These are phyloP conservation scores for Fusarium buxicola DNA, from an alignment of 2,329 filamentous ascomycete species.

Conservation along the genomic window DNA sequence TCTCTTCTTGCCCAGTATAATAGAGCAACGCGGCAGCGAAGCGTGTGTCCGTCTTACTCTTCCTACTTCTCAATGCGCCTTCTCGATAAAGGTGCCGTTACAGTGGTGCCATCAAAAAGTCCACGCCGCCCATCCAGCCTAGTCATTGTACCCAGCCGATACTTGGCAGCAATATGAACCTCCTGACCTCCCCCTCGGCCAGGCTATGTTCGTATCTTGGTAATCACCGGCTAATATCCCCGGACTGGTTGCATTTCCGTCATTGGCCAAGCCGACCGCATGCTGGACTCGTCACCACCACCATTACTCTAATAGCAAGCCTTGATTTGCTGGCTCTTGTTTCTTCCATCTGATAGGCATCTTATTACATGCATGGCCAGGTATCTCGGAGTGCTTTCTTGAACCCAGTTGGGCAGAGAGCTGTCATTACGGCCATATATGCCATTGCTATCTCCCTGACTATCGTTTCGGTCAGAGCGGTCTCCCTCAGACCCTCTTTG, in stretches of 20 bases:
- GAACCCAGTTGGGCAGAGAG: too few species aligned
- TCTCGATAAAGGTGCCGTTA: not conserved
- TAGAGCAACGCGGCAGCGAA: too few species aligned
- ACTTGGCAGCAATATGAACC: slow-evolving; percentile 3
- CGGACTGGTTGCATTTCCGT: slow-evolving; percentile 1
- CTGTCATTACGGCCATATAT: too few species aligned
- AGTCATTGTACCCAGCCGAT: slow-evolving; percentile 21
- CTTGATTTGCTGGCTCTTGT: not conserved
- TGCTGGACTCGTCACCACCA: slow-evolving; percentile 29
- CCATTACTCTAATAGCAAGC: not conserved
- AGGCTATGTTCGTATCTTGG: slow-evolving; percentile 11
- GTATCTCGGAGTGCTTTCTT: too few species aligned
- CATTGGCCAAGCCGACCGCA: slow-evolving; percentile 28
- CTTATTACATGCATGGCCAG: not conserved
- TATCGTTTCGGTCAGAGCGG: too few species aligned
- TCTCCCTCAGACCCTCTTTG: too few species aligned
- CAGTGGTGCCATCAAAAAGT: slow-evolving; percentile 17
- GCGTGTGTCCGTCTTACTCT: not conserved
- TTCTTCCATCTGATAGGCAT: not conserved
- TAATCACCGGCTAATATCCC: slow-evolving; percentile 30
- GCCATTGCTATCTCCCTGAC: too few species aligned
- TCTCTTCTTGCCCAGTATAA: not conserved
- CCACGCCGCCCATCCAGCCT: slow-evolving; percentile 12
- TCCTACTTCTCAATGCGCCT: not conserved
- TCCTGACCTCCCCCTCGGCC: not conserved